Evolutionary conservation across 2,329 filamentous ascomycete genomes (phyloP).

Genomic region (Botrytis aclada): DNA sequence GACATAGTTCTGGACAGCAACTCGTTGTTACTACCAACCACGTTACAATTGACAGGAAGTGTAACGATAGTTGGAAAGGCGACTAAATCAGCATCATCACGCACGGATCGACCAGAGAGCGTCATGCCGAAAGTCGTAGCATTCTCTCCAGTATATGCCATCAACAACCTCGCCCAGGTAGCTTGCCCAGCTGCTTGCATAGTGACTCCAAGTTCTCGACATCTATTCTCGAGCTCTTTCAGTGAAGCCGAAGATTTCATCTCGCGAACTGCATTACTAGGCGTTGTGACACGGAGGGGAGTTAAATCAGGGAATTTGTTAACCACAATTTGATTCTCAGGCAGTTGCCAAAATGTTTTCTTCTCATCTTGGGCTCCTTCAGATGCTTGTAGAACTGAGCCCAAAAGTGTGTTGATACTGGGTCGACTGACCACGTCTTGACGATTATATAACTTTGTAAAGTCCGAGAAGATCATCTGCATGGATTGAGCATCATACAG

Average conservation of each 20-base stretch:
- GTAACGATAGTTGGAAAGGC: constrained; percentile 81
- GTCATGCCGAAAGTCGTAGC: constrained; percentile 76
- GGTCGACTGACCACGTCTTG: constrained; percentile 28
- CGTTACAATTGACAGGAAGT: constrained; percentile 64
- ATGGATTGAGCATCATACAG: constrained; percentile 83
- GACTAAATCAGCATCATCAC: constrained; percentile 54
- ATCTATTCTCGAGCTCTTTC: constrained; percentile 51
- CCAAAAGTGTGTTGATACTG: constrained; percentile 45
- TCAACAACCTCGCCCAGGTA: constrained; percentile 72
- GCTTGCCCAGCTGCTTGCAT: constrained; percentile 74
- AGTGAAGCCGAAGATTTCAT: constrained; percentile 43
- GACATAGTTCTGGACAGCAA: constrained; percentile 63
- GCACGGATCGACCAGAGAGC: constrained; percentile 66
- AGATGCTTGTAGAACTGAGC: constrained; percentile 43
- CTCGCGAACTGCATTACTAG: constrained; percentile 39
- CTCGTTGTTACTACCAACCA: constrained; percentile 51
- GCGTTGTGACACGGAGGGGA: constrained; percentile 49
- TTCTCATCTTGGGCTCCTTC: constrained; percentile 36
- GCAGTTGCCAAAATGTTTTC: constrained; percentile 60
- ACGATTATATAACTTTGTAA: constrained; percentile 45
- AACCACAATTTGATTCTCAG: constrained; percentile 52
- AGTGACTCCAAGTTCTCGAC: constrained; percentile 60
- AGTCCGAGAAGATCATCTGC: constrained; percentile 58
- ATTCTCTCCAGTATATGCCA: constrained; percentile 72
- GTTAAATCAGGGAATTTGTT: constrained; percentile 76